Percentiles rank a stretch among this genome's conserved stretches.
These are phyloP conservation scores for Verticillium nonalfalfae DNA, from an alignment of 2,329 filamentous ascomycete genomes.

Conservation along the genomic window DNA sequence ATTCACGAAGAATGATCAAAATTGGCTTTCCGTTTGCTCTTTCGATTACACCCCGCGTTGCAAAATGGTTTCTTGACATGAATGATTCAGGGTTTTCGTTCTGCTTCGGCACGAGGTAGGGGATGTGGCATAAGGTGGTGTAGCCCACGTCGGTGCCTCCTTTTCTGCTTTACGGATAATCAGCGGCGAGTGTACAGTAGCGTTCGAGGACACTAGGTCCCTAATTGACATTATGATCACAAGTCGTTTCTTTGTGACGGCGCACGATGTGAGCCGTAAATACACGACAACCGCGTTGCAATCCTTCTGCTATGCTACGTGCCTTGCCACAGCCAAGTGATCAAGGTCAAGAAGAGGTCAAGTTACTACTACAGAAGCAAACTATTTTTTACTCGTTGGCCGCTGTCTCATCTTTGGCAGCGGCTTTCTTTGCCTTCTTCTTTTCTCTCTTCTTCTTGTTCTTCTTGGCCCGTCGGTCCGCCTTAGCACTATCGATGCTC, in stretches of 20 bases:
- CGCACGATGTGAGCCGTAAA: too few species aligned
- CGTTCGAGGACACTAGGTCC: background rate
- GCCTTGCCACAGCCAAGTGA: too few species aligned
- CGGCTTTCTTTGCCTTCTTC: background rate
- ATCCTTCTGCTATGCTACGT: too few species aligned
- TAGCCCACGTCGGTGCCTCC: background rate
- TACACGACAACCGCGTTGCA: too few species aligned
- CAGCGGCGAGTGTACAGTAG: background rate
- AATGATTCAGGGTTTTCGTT: background rate
- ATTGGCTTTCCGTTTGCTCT: constrained; percentile 7
- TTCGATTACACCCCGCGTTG: background rate
- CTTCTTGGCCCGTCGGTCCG: constrained; percentile 2
- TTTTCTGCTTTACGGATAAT: background rate
- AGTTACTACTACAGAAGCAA: too few species aligned
- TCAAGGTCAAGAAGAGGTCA: too few species aligned
- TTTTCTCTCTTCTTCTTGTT: constrained; percentile 26
- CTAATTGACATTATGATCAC: background rate
- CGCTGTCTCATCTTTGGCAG: background rate
- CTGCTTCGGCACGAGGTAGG: background rate
- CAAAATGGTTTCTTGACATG: background rate
- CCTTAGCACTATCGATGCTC: background rate
- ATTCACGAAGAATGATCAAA: constrained; percentile 11
- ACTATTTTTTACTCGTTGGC: background rate
- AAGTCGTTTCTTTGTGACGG: too few species aligned
- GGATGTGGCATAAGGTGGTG: background rate